Base-by-base conservation (phyloP, 495 filamentous ascomycete genomes). In the Trichocladium antarcticum region DNA sequence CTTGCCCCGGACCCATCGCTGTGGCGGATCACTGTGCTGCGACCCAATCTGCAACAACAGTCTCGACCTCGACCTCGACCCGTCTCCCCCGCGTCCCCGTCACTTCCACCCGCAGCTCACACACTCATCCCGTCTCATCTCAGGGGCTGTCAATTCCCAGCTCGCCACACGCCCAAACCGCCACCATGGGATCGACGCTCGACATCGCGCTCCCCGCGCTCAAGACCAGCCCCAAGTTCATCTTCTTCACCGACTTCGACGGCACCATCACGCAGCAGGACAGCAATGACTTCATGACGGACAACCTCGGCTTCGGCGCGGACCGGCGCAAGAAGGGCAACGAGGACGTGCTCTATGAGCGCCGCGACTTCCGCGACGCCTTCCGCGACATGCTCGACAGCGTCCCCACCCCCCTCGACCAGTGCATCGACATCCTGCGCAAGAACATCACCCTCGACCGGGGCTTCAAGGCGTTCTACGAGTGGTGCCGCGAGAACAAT, bases 201-300 rank as follows among this genome's bases (percentile, higher is more conserved):
- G 27, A 46, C 34, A 45, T 46, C 16, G 35, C 61, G n/a, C 66
- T 76, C 6, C 72, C 74, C 4, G 74, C 74, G 21, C 65, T 89
- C 67, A 69, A 73, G 55, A 83, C 78, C 14, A 75, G 77, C 55
- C 84, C 84, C 28, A 84, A 87, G 64, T 81, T 82, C 71, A 92
- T 97, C 67, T 94, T 97, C 74, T 97, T 96, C 72, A 90, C 89
- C 35, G 90, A 97, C 66, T 97, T 97, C 55, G 90, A 97, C 61
- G 90, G 90, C 45, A 96, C 92, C 28, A 92, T 97, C 58, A 96
- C 89, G 27, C 70, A 85, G 48, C 76, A 84, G 56, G 88, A 95
- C 69, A 90, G 83, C 78, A 96, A 97, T 74, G 89, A 96, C 72
- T 92, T 74, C 67, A 74, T 96, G 70, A 95, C 89, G 43, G 92